Evolutionary conservation across 1,139 yeast species (phyloP), one percentile per base, ranked within the genome.

Genomic region (Zygoascus hellenicus): DNA sequence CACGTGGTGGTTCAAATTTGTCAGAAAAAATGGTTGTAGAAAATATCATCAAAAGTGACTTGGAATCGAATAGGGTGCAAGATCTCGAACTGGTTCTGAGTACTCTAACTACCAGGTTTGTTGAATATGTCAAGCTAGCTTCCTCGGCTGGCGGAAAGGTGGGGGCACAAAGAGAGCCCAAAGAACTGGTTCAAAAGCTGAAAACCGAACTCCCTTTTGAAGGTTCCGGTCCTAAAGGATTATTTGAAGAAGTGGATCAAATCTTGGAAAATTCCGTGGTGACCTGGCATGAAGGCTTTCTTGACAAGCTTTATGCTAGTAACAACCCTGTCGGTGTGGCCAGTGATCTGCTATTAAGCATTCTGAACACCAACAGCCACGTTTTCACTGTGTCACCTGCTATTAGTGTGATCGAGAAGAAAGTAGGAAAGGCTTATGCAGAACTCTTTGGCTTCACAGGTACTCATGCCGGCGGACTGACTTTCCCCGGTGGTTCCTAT

Each of bases 401-500:
- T 1, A 69, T 87, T 50, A 81, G 92, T 1, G 74, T 84, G 19
- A 77, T 87, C 49, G 96, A 87, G 60, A 82, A 82, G 62, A 74
- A 73, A 50, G 80, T 85, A 35, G 79, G 84, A 3, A 75, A 72
- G 43, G 78, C 80, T 48, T 87, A 87, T 60, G 95, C 95, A 2
- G 63, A 68, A 43, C 55, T 82, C 57, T 86, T 83, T 66, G 83
- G 83, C 0, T 84, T 74, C 57, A 60, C 63, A 14, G 74, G 72
- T 5, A 66, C 67, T 5, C 69, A 72, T 31, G 77, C 90, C 42
- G 96, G 95, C 19, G 96, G 96, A 0, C 70, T 87, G 56, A 87
- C 96, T 0, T 84, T 86, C 63, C 78, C 90, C 30, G 96, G 96
- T 11, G 96, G 96, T 0, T 82, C 92, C 3, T 86, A 90, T 80